phyloP scores from a whole-genome alignment of 2,329 filamentous ascomycete genomes.

The Dactylellina parvicollis region DNA sequence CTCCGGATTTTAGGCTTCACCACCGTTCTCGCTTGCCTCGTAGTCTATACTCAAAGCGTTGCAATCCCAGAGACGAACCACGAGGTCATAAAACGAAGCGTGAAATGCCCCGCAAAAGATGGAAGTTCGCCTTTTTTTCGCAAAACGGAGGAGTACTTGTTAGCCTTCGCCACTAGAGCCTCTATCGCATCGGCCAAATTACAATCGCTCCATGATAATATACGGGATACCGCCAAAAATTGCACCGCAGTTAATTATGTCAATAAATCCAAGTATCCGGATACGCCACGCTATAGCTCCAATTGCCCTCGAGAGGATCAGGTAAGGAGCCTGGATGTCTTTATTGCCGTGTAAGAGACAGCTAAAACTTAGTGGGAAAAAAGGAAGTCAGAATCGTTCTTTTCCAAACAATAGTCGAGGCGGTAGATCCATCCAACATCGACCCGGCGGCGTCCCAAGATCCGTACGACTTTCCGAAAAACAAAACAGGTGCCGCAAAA shows the following conservation, averaged over 20 bases:
- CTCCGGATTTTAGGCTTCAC: neutral
- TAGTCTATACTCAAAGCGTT: neutral
- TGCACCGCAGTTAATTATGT: neutral
- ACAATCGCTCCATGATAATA: neutral
- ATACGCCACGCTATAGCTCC: neutral
- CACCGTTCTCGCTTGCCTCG: neutral
- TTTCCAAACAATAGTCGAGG: neutral
- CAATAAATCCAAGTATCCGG: neutral
- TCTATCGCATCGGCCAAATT: neutral
- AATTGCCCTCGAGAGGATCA: constrained; percentile 1
- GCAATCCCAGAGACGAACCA: neutral
- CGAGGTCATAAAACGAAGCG: neutral
- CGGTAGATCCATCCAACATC: neutral
- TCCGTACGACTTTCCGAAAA: constrained; percentile 1
- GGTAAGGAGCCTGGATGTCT: no score
- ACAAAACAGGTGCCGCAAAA: neutral
- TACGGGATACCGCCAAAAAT: neutral
- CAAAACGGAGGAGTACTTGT: neutral
- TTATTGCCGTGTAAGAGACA: no score
- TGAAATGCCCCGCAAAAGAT: neutral
- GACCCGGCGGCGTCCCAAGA: neutral
- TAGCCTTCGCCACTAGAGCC: neutral
- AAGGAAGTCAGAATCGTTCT: neutral
- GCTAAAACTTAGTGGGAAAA: no score
- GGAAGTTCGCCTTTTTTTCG: neutral